Evolutionary conservation across 805 yeast genomes (phyloP).

Genomic region (Starmerella sirachaensis): DNA sequence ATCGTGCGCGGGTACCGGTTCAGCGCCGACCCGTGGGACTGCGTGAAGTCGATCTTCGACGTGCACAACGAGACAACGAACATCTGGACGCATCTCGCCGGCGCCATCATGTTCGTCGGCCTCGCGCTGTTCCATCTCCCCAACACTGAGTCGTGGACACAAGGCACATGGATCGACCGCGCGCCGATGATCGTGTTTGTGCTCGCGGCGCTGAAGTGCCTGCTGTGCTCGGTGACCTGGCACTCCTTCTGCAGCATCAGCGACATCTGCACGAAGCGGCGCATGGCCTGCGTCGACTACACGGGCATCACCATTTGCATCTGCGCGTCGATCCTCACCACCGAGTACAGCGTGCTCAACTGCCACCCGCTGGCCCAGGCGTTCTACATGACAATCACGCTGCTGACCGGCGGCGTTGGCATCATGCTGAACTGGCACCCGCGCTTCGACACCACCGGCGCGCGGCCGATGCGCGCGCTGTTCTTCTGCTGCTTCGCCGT

Average conservation of each 20-base stretch:
- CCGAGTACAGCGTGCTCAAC: constrained; percentile 69
- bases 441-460: constrained; percentile 74
- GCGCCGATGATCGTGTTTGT: constrained; percentile 52
- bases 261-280: constrained; percentile 45
- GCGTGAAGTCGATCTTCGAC: constrained; percentile 47
- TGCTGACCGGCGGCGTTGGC: constrained; percentile 59
- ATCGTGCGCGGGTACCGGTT: constrained; percentile 80
- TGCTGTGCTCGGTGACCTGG: constrained; percentile 73
- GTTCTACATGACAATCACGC: constrained; percentile 47
- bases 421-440: constrained; percentile 85
- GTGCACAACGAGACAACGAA: constrained; percentile 82
- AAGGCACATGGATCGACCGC: constrained; percentile 35
- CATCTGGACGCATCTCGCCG: constrained; percentile 84
- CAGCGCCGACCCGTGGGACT: constrained; percentile 47
- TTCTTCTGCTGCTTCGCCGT: constrained; percentile 71
- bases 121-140: constrained; percentile 56
- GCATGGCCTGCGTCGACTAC: constrained; percentile 88
- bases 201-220: constrained; percentile 61
- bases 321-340: constrained; percentile 76
- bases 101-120: constrained; percentile 47
- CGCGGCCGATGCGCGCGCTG: constrained; percentile 62
- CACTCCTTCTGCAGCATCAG: constrained; percentile 82
- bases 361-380: constrained; percentile 41
- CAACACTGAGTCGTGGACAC: constrained; percentile 37
- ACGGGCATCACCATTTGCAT: constrained; percentile 86